Evolutionary conservation across 2,329 filamentous ascomycete genomes (phyloP).

Genomic region (Exophiala mesophila): DNA sequence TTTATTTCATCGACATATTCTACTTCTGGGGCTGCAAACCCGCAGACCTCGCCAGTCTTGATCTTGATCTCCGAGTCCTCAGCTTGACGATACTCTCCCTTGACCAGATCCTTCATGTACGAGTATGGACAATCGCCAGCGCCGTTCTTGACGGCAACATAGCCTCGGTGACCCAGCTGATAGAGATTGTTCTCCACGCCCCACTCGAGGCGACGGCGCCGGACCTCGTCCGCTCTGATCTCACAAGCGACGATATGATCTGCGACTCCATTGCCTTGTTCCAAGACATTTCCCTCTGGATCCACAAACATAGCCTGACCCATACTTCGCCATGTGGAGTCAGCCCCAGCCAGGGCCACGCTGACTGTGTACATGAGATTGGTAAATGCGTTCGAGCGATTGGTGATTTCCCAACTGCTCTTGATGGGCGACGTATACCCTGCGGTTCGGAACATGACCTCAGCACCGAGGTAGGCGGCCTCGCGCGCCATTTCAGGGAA

Average conservation of each 20-base stretch:
- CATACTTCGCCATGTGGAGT: constrained; percentile 8
- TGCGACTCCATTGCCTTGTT: neutral
- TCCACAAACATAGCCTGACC: constrained; percentile 7
- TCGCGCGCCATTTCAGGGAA: constrained; percentile 10
- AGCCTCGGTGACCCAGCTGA: constrained; percentile 9
- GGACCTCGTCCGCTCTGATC: constrained; percentile 5
- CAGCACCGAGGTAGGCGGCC: constrained; percentile 8
- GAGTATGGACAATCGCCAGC: constrained; percentile 8
- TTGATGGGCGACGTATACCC: constrained; percentile 10
- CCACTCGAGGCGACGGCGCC: constrained; percentile 5
- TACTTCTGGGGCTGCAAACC: neutral
- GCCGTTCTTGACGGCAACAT: constrained; percentile 6
- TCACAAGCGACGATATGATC: constrained; percentile 9
- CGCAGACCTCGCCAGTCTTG: constrained; percentile 5
- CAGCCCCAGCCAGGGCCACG: constrained; percentile 6
- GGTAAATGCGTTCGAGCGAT: constrained; percentile 6
- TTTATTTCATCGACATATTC: neutral
- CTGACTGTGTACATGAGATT: constrained; percentile 13
- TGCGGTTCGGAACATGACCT: constrained; percentile 6
- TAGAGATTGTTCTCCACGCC: constrained; percentile 11
- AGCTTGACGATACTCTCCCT: neutral
- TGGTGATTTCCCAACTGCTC: constrained; percentile 8
- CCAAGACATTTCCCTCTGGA: constrained; percentile 5
- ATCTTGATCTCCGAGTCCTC: constrained; percentile 5
- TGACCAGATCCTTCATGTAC: constrained; percentile 6